Conservation (phyloP, 768 basidiomycete species). For the Pulveroboletus sp. region DNA sequence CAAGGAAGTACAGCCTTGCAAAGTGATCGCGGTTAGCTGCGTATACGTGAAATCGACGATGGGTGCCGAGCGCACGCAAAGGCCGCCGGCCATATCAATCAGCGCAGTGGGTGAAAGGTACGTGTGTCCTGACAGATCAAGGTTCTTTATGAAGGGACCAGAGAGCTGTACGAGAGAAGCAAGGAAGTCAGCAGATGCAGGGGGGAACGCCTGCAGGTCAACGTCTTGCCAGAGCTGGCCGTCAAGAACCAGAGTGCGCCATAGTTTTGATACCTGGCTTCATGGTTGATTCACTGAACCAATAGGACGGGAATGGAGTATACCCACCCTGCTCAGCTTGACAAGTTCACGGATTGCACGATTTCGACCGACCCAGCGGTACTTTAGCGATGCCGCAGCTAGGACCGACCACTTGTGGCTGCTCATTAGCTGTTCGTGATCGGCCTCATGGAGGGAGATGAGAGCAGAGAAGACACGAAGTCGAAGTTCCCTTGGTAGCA, state of each 20-base stretch:
- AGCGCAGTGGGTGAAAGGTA: constrained; percentile 49
- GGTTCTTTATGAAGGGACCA: constrained; percentile 59
- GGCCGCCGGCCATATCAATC: constrained; percentile 48
- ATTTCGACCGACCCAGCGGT: constrained; percentile 74
- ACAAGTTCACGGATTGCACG: constrained; percentile 76
- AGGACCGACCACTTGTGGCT: constrained; percentile 58
- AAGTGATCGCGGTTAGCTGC: constrained; percentile 66
- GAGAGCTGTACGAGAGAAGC: constrained; percentile 50
- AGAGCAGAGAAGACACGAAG: constrained; percentile 57
- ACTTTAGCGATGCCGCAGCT: constrained; percentile 58
- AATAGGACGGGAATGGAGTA: constrained; percentile 11
- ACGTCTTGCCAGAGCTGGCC: constrained; percentile 82
- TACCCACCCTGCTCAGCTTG: constrained; percentile 72
- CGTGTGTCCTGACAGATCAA: constrained; percentile 66
- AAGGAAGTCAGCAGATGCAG: constrained; percentile 49
- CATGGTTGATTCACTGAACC: constrained; percentile 13
- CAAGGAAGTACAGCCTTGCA: constrained; percentile 69
- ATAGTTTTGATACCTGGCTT: constrained; percentile 69
- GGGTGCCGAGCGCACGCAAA: constrained; percentile 44
- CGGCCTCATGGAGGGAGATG: constrained; percentile 56
- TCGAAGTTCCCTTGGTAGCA: constrained; percentile 69
- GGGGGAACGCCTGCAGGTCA: constrained; percentile 62
- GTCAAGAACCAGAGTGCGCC: constrained; percentile 76
- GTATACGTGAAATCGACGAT: constrained; percentile 44
- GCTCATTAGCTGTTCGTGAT: constrained; percentile 44